Conservation (phyloP, 495 filamentous ascomycete genomes). For the Trichoderma erinaceum region DNA sequence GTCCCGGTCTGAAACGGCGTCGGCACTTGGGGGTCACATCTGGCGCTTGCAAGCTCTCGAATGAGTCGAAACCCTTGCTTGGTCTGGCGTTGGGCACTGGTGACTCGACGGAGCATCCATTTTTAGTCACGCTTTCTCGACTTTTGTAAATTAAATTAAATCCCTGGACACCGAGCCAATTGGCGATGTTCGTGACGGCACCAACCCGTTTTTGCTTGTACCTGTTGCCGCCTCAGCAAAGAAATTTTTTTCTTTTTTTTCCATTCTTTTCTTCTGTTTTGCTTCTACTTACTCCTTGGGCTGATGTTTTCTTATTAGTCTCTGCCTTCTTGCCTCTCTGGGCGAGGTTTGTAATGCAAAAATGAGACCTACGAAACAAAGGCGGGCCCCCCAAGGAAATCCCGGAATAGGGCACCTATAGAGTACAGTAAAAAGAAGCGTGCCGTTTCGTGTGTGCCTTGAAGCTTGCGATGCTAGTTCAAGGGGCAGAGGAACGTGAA, state of each 20-base stretch:
- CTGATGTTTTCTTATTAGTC: neutral
- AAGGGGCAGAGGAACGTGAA: slow-evolving; percentile 14
- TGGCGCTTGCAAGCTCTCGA: slow-evolving; percentile 2
- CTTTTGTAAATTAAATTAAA: neutral
- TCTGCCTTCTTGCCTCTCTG: neutral
- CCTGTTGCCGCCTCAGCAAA: neutral
- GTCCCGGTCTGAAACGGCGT: neutral
- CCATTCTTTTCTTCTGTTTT: neutral
- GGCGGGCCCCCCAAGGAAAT: neutral
- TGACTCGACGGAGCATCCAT: slow-evolving; percentile 5
- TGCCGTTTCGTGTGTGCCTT: neutral
- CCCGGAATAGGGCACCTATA: neutral
- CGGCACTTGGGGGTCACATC: slow-evolving; percentile 12
- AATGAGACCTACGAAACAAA: neutral
- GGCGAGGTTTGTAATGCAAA: neutral
- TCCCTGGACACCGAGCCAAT: slow-evolving; percentile 9
- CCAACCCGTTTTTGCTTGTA: neutral
- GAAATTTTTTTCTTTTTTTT: neutral
- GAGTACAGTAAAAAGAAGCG: neutral
- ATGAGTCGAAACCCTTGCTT: slow-evolving; percentile 3
- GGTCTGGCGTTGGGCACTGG: slow-evolving; percentile 11
- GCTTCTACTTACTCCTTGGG: neutral
- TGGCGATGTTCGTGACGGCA: neutral
- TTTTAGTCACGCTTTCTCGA: neutral
- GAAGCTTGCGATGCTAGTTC: slow-evolving; percentile 13